phyloP scores from a whole-genome alignment of 495 filamentous ascomycete genomes.

The Aspergillus haitiensis region DNA sequence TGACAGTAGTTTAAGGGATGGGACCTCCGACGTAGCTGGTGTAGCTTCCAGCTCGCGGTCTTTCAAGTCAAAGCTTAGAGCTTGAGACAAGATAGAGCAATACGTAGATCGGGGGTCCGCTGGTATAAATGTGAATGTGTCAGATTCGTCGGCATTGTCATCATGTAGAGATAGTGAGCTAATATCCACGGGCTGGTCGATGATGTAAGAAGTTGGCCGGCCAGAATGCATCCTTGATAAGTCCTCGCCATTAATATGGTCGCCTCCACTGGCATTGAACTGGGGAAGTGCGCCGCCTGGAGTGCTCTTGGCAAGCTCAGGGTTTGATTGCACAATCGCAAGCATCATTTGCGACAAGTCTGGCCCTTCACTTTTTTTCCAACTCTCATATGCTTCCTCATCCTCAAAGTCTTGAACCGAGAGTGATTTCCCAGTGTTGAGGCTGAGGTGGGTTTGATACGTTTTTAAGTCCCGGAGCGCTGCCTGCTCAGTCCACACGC shows the following conservation, averaged over 20 bases:
- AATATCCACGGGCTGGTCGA: constrained; percentile 79
- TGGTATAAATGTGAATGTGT: constrained; percentile 84
- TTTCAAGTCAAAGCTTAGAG: constrained; percentile 66
- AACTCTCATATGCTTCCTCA: constrained; percentile 85
- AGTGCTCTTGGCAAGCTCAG: constrained; percentile 75
- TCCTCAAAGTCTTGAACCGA: constrained; percentile 84
- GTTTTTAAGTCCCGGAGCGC: constrained; percentile 88
- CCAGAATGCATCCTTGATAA: constrained; percentile 56
- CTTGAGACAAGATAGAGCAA: constrained; percentile 71
- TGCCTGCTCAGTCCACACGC: constrained; percentile 85
- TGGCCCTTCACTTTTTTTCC: constrained; percentile 81
- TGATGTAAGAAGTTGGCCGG: constrained; percentile 57
- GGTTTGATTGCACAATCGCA: constrained; percentile 80
- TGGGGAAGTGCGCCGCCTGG: constrained; percentile 51
- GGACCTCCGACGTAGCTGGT: constrained; percentile 52
- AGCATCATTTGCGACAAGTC: constrained; percentile 92
- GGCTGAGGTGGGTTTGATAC: constrained; percentile 83
- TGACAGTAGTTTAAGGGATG: constrained; percentile 67
- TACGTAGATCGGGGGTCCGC: constrained; percentile 80
- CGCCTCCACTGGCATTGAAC: constrained; percentile 46
- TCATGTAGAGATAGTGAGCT: constrained; percentile 67
- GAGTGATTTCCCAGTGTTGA: constrained; percentile 75
- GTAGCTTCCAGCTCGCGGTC: constrained; percentile 56
- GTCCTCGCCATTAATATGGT: constrained; percentile 48
- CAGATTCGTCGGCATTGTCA: constrained; percentile 47